Conservation (phyloP, 495 filamentous ascomycete species). For the Trichoderma erinaceum region DNA sequence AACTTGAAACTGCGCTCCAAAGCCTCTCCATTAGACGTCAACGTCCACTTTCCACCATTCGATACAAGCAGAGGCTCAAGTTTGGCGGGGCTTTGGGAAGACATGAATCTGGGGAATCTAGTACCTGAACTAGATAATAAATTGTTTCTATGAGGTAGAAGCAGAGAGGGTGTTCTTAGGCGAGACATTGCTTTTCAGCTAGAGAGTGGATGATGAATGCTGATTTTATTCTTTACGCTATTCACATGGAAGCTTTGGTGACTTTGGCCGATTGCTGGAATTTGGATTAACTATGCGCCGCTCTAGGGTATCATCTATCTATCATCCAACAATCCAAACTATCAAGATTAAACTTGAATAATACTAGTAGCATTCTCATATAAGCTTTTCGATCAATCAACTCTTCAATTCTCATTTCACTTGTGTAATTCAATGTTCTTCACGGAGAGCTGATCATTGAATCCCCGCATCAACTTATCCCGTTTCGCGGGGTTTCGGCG, state of each 20-base stretch:
- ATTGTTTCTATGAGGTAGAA: background rate
- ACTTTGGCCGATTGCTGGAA: background rate
- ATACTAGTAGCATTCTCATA: no score
- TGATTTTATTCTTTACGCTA: background rate
- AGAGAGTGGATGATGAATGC: background rate
- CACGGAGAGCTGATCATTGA: background rate
- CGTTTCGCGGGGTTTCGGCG: background rate
- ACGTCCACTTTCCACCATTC: conserved; percentile 43
- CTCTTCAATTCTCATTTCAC: no score
- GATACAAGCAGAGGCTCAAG: conserved; percentile 26
- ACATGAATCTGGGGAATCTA: background rate
- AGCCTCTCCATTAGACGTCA: conserved; percentile 46
- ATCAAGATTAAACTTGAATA: no score
- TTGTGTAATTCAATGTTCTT: no score
- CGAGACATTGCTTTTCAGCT: background rate
- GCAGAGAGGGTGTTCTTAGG: background rate
- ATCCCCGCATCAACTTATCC: background rate
- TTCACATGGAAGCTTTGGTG: background rate
- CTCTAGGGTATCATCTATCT: background rate
- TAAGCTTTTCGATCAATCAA: no score
- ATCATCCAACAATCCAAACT: background rate
- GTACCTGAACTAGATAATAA: background rate
- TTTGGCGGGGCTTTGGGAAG: conserved; percentile 17
- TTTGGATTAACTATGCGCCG: background rate
- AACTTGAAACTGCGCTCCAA: conserved; percentile 55